Evolutionary conservation across 75 land plant genomes (phyloP).

Genomic region (Ceratopteris richardii): DNA sequence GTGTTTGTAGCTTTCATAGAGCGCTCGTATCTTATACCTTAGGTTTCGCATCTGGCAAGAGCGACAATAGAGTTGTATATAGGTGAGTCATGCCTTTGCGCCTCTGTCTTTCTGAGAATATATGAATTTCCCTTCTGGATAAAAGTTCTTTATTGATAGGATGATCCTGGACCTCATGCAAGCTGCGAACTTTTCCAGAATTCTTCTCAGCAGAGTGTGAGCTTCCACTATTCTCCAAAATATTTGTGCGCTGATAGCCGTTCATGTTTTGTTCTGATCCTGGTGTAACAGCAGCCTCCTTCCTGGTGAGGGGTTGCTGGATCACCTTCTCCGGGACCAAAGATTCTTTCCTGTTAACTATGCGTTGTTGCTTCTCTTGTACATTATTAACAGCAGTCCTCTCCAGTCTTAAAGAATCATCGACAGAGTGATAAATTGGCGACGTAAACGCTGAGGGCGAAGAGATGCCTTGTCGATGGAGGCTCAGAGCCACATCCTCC

Average conservation of each 20-base stretch:
- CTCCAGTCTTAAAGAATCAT: too few relatives aligned
- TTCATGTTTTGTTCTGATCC: background rate
- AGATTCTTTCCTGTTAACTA: too few relatives aligned
- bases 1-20: background rate
- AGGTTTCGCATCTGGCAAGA: background rate
- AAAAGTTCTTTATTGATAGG: too few relatives aligned
- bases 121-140: background rate
- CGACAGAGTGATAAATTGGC: too few relatives aligned
- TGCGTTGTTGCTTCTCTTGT: too few relatives aligned
- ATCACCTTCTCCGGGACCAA: too few relatives aligned
- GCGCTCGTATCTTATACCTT: background rate
- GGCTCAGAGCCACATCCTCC: too few relatives aligned
- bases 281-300: background rate
- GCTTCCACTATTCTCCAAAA: background rate
- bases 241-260: background rate
- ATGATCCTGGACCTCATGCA: background rate
- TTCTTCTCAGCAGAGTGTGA: background rate
- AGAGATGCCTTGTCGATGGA: too few relatives aligned
- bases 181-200: background rate
- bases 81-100: conserved; percentile 1
- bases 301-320: too few relatives aligned
- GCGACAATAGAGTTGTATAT: background rate
- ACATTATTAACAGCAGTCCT: too few relatives aligned
- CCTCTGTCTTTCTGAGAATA: background rate
- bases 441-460: too few relatives aligned